phyloP scores from a whole-genome alignment of 2,329 filamentous ascomycete genomes.

The Cladosporium velox region DNA sequence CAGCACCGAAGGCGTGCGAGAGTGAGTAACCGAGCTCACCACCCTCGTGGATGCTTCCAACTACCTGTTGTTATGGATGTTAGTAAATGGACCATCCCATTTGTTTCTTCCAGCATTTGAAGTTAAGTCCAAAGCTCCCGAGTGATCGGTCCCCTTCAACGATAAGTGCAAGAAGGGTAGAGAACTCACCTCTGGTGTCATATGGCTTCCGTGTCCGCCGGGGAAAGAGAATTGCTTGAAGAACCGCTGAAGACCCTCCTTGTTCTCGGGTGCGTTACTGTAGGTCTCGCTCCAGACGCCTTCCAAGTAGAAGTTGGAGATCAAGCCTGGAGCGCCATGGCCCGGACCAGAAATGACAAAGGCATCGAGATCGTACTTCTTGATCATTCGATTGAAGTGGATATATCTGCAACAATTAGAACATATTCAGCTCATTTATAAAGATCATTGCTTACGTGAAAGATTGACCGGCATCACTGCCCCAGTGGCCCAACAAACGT shows the following conservation, averaged over 20 bases:
- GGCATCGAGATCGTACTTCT: conserved; percentile 72
- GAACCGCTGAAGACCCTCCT: conserved; percentile 70
- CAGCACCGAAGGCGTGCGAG: conserved; percentile 75
- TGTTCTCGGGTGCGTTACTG: conserved; percentile 69
- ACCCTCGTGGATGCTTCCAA: conserved; percentile 61
- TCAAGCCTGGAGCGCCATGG: conserved; percentile 73
- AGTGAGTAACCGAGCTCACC: conserved; percentile 81
- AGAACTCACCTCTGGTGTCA: conserved; percentile 71
- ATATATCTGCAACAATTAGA: conserved; percentile 54
- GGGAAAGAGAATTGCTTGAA: conserved; percentile 85
- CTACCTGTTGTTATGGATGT: conserved; percentile 2
- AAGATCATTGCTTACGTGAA: conserved; percentile 55
- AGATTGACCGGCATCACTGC: conserved; percentile 76
- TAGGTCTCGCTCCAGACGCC: conserved; percentile 78
- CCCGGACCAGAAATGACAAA: conserved; percentile 76
- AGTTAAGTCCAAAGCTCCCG: neutral
- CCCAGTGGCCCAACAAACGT: conserved; percentile 75
- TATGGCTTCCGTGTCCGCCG: conserved; percentile 75
- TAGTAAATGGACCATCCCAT: conserved; percentile 41
- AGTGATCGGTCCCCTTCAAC: neutral
- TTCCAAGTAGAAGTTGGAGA: conserved; percentile 76
- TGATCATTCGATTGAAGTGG: conserved; percentile 80
- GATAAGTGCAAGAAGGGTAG: neutral
- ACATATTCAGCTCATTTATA: neutral
- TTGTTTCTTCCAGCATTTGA: neutral